These are phyloP conservation scores for Ceratocystiopsis brevicomis DNA, from an alignment of 2,329 filamentous ascomycete genomes.

Conservation along the genomic window DNA sequence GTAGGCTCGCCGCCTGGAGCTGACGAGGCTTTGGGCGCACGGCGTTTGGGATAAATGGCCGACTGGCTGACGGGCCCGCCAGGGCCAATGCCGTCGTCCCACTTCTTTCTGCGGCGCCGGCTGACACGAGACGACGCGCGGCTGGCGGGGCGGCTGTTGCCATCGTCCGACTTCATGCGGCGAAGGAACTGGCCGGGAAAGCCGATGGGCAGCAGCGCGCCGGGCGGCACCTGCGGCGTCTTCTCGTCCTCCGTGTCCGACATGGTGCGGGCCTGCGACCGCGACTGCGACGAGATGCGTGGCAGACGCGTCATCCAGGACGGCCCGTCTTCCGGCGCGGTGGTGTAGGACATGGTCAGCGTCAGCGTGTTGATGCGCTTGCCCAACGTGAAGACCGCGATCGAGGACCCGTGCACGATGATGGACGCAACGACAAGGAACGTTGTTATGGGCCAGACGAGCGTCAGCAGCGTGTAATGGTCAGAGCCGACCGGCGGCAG, in stretches of 20 bases:
- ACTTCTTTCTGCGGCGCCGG: constrained; percentile 46
- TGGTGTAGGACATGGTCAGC: constrained; percentile 89
- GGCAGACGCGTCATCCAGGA: constrained; percentile 92
- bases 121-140: constrained; percentile 40
- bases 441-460: constrained; percentile 90
- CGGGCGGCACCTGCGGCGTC: constrained; percentile 42
- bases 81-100: constrained; percentile 52
- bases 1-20: constrained; percentile 4
- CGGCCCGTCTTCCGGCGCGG: constrained; percentile 69
- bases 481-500: constrained; percentile 35
- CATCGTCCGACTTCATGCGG: constrained; percentile 61
- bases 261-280: constrained; percentile 70
- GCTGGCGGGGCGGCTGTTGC: constrained; percentile 30
- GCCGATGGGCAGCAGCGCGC: constrained; percentile 52
- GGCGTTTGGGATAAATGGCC: constrained; percentile 56
- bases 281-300: constrained; percentile 43
- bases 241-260: constrained; percentile 61
- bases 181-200: constrained; percentile 61
- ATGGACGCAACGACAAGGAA: constrained; percentile 93
- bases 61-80: constrained; percentile 82
- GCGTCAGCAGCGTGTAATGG: constrained; percentile 51
- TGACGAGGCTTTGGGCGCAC: constrained; percentile 8
- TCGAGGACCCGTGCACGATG: constrained; percentile 88
- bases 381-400: constrained; percentile 91
- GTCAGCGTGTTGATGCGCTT: constrained; percentile 96